A percentile compares a stretch with the other conserved stretches of the same genome.
Evolutionary conservation across 305 asterid species (phyloP).

Genomic region (Rubia tinctorum): DNA sequence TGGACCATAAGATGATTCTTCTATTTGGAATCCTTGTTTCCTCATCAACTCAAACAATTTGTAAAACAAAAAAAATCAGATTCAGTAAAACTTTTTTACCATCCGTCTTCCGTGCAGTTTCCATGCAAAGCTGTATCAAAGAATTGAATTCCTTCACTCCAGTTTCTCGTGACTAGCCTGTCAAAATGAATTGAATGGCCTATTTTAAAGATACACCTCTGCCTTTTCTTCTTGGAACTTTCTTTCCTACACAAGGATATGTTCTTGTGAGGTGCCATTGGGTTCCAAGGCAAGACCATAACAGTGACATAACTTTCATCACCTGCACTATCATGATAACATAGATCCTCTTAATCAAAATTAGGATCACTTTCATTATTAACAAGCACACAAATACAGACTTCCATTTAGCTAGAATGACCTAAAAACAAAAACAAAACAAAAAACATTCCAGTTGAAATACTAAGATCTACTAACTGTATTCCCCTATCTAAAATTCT

Average conservation of each 20-base stretch:
- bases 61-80: constrained; percentile 56
- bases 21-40: constrained; percentile 63
- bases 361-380: constrained; percentile 44
- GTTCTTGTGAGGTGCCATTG: constrained; percentile 22
- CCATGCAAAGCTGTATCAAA: constrained; percentile 47
- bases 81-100: constrained; percentile 57
- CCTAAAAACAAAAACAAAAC: too few species aligned
- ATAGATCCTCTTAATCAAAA: constrained; percentile 35
- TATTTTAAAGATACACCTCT: constrained; percentile 42
- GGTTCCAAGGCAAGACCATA: constrained; percentile 43
- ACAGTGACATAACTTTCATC: constrained; percentile 12
- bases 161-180: constrained; percentile 43
- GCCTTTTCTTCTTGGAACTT: constrained; percentile 53
- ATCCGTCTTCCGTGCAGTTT: constrained; percentile 51
- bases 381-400: constrained; percentile 8
- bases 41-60: constrained; percentile 44
- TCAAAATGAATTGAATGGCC: constrained; percentile 30
- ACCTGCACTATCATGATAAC: constrained; percentile 10
- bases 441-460: too few species aligned
- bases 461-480: too few species aligned
- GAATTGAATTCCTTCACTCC: constrained; percentile 60
- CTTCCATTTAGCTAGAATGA: too few species aligned
- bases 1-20: constrained; percentile 63
- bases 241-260: constrained; percentile 48
- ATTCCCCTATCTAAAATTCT: too few species aligned